phyloP scores from a whole-genome alignment of 352 stramenopile genomes.

The Blastocystis sp. region DNA sequence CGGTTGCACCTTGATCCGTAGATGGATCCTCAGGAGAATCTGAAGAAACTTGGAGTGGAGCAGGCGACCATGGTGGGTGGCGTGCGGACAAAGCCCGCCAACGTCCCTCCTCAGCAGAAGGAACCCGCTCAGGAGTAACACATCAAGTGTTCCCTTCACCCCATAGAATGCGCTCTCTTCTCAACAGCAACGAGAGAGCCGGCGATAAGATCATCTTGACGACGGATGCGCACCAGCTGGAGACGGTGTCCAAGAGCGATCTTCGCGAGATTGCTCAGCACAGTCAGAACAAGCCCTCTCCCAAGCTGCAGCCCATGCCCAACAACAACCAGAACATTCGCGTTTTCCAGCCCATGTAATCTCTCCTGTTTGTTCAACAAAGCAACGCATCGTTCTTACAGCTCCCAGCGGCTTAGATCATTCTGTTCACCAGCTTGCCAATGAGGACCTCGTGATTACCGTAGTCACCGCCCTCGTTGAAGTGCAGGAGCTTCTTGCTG shows the following conservation, averaged over 20 bases:
- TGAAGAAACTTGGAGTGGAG: constrained; percentile 34
- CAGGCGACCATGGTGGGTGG: constrained; percentile 35
- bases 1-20: background rate
- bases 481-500: no score
- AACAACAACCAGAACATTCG: constrained; percentile 9
- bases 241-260: background rate
- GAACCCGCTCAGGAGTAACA: constrained; percentile 7
- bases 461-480: no score
- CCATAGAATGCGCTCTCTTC: constrained; percentile 14
- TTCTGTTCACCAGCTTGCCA: no score
- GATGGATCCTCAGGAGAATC: constrained; percentile 19
- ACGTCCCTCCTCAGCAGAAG: background rate
- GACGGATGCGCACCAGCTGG: background rate
- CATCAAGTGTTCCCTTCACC: background rate
- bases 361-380: background rate
- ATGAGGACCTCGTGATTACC: no score
- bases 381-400: background rate
- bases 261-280: constrained; percentile 23
- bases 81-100: constrained; percentile 14
- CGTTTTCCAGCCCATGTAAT: constrained; percentile 44
- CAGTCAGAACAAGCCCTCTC: constrained; percentile 26
- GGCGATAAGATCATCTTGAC: constrained; percentile 2
- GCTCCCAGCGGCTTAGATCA: no score
- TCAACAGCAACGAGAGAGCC: constrained; percentile 1
- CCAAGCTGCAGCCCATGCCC: constrained; percentile 8